Percentiles rank a stretch among this genome's conserved stretches.
These are phyloP conservation scores for Neonectria punicea DNA, from an alignment of 2,329 filamentous ascomycete genomes.

Conservation along the genomic window DNA sequence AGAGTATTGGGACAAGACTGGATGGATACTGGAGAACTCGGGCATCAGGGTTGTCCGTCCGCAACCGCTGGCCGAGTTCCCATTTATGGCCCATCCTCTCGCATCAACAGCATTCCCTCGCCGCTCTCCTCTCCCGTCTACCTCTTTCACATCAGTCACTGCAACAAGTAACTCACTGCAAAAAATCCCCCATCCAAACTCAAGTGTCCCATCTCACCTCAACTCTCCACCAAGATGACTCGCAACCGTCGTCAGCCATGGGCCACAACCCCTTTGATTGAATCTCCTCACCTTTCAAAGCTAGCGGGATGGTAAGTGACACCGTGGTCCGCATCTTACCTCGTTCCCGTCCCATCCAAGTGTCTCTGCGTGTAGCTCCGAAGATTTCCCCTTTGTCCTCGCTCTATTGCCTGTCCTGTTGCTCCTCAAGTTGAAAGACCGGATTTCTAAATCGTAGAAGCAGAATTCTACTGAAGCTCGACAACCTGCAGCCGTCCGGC, in stretches of 20 bases:
- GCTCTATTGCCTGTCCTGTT: not conserved
- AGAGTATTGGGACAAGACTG: not conserved
- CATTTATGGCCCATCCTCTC: not conserved
- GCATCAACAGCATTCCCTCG: not conserved
- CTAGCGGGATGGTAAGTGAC: constrained; percentile 71
- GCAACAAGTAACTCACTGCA: not conserved
- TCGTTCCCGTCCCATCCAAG: not conserved
- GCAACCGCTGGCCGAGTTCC: not conserved
- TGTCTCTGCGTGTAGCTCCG: not conserved
- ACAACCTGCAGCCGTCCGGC: constrained; percentile 82
- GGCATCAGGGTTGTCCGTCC: too few species aligned
- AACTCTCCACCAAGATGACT: constrained; percentile 22
- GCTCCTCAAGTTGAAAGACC: constrained; percentile 1
- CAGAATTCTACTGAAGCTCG: constrained; percentile 84
- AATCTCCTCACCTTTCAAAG: constrained; percentile 62
- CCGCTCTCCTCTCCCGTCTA: too few species aligned
- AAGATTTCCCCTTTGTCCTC: not conserved
- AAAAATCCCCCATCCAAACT: not conserved
- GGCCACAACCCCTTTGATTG: constrained; percentile 32
- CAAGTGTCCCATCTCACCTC: not conserved
- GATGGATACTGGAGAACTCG: not conserved
- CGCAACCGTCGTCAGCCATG: constrained; percentile 32
- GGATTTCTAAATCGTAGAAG: constrained; percentile 49
- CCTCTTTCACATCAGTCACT: not conserved
- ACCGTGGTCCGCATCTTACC: not conserved